These are phyloP conservation scores for Sonneratia caseolaris DNA, from an alignment of 345 rosid species.

Conservation along the genomic window DNA sequence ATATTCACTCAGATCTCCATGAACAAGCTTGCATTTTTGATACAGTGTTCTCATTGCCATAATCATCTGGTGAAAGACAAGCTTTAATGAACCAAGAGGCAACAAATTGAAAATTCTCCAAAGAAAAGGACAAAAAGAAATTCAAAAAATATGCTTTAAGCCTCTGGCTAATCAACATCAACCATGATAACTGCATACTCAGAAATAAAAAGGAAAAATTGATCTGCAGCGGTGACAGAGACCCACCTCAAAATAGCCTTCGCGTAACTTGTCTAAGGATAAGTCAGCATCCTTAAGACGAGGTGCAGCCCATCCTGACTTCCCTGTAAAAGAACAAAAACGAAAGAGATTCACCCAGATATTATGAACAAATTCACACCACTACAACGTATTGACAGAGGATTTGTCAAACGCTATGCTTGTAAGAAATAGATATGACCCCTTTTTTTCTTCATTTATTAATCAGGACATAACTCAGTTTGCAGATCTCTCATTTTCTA, in stretches of 20 bases:
- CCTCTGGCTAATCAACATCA: not conserved
- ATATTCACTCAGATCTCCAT: constrained; percentile 97
- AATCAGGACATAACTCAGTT: not conserved
- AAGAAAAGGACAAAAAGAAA: not conserved
- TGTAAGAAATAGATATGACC: not conserved
- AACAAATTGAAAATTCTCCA: not conserved
- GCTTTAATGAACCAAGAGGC: not conserved
- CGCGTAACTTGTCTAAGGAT: constrained; percentile 75
- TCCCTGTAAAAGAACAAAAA: constrained; percentile 35
- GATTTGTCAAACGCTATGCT: not conserved
- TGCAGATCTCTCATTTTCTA: not conserved
- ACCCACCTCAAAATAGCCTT: constrained; percentile 81
- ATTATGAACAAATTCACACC: not conserved
- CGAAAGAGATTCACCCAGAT: not conserved
- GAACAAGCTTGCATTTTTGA: constrained; percentile 93
- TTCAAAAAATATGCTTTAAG: not conserved
- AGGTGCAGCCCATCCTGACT: constrained; percentile 94
- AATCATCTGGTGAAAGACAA: constrained; percentile 44
- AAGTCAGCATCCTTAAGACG: constrained; percentile 95
- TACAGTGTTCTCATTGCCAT: constrained; percentile 70
- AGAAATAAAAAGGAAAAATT: not conserved
- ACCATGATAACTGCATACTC: not conserved
- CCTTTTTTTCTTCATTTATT: not conserved
- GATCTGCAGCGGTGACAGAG: not conserved
- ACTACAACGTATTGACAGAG: not conserved